Evolutionary conservation across 495 filamentous ascomycete genomes (phyloP), one percentile per base, ranked within the genome.

Genomic region (Xanthoparmelia taractica): DNA sequence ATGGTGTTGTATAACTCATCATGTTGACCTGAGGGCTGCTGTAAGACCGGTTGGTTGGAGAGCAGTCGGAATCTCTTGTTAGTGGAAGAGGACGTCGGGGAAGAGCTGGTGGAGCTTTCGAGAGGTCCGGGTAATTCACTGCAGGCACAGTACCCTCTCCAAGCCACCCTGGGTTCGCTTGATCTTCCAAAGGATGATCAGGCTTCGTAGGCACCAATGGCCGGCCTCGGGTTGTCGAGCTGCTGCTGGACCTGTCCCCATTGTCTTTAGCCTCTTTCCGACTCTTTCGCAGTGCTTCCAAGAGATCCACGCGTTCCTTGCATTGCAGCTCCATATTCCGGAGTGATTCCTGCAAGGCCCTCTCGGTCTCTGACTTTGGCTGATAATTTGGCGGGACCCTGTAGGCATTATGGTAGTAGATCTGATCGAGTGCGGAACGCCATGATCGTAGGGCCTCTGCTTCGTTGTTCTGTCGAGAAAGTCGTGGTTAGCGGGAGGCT

Each of bases 381-480:
- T 79, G 79, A 70, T 89, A 91, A 66, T 78, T 85, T 38, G 84
- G 77, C 57, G 85, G 83, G 38, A 88, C 77, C 57, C 85, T 84
- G 74, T 86, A 88, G 61, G 89, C 84, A 75, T 94, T 89, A 75
- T 92, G 87, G 68, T 92, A 89, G 70, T 91, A 88, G 63, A 98
- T 94, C 58, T 93, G 90, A 66, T 95, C 89, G 57, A 97, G 87
- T 52, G 92, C 92, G 61, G 85, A 85, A 69, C 85, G 90, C 94
- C 94, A 98, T 69, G 90, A 92, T 68, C 88, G 84, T 68, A 97
- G 83, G 43, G 94, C 94, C 78, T 97, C 94, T 59, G 81, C 80
- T 75, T 97, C 91, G 72, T 97, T 92, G 68, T 91, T 91, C 91
- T 96, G 70, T n/a, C 36, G 61, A 61, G 65, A 15, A 58, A 4